Evolutionary conservation across 768 basidiomycete species (phyloP), one percentile per base, ranked within the genome.

Genomic region (Amylocystis lapponica): DNA sequence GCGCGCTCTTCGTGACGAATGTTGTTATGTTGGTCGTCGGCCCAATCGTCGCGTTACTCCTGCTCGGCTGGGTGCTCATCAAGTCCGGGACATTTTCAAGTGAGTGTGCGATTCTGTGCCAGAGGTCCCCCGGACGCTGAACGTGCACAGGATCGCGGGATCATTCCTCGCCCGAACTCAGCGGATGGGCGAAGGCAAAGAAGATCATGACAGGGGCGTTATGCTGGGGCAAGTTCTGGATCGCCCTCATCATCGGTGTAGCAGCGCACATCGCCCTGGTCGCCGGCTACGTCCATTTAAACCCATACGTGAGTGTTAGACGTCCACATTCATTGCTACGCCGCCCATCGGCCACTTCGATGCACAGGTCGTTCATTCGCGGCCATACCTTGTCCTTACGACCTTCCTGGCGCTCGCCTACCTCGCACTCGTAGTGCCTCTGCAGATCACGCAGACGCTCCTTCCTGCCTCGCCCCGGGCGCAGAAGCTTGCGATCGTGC

Each of bases 221-320:
- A 67, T 66, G 63, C 32, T 79, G 78, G 63, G 63, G 68, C 19
- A 76, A 77, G 43, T 82, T 88, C 54, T 86, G 83, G 77, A 50
- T 80, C 0, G 71, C 79, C 1, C 51, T 86, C 27, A 35, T 70
- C 8, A 50, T 79, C 10, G 65, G 69, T 2, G 49, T 71, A 3
- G 70, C 61, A 6, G 50, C 74, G 2, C 76, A 84, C 48, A 65
- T 59, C 2, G 65, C 68, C 2, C 62, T 86, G 6, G 65, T 77
- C 3, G 55, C 66, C 35, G 67, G 67, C 4, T 80, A 74, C 49
- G 52, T 76, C 16, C 63, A 70, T 35, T n/a, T 83, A 31, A 86
- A 86, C 57, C 77, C 79, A 23, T 79, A 76, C 48, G 84, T 86
- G 54, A 53, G 81, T 64, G 2, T n/a, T n/a, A n/a, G n/a, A n/a